Percentiles rank a stretch among this genome's conserved stretches.
Evolutionary conservation across 805 yeast genomes (phyloP).

Genomic region (Kuraishia ogatae): DNA sequence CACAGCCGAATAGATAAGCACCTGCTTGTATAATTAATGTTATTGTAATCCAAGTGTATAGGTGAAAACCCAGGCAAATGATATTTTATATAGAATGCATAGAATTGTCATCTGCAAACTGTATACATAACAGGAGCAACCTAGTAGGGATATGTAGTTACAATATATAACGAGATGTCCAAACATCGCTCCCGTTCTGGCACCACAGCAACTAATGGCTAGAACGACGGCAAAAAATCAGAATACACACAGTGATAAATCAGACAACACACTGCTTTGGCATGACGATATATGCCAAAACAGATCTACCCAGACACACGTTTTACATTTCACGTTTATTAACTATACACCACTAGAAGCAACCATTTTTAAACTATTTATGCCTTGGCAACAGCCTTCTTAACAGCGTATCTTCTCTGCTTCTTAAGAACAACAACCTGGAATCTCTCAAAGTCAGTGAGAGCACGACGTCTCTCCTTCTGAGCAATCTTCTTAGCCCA

Average conservation of each 20-base stretch:
- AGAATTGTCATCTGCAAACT: not conserved
- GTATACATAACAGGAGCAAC: not conserved
- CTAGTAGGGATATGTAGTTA: too few species aligned
- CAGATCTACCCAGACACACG: too few species aligned
- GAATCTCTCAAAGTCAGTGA: constrained; percentile 98
- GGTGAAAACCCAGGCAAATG: too few species aligned
- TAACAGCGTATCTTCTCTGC: constrained; percentile 92
- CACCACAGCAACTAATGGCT: too few species aligned
- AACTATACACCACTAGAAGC: constrained; percentile 1
- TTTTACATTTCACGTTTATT: constrained; percentile 1
- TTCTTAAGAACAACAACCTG: constrained; percentile 95
- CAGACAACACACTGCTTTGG: too few species aligned
- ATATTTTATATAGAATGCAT: too few species aligned
- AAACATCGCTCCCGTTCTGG: too few species aligned
- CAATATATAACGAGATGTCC: too few species aligned
- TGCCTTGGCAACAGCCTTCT: constrained; percentile 96
- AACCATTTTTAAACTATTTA: constrained; percentile 26
- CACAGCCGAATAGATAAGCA: too few species aligned
- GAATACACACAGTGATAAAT: too few species aligned
- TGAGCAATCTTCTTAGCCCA: constrained; percentile 99
- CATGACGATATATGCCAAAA: too few species aligned
- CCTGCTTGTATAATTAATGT: not conserved
- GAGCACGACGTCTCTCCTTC: constrained; percentile 86
- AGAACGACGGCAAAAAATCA: too few species aligned
- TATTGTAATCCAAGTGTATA: not conserved